Evolutionary conservation across 495 filamentous ascomycete species (phyloP).

Genomic region (Penicillium soppii): DNA sequence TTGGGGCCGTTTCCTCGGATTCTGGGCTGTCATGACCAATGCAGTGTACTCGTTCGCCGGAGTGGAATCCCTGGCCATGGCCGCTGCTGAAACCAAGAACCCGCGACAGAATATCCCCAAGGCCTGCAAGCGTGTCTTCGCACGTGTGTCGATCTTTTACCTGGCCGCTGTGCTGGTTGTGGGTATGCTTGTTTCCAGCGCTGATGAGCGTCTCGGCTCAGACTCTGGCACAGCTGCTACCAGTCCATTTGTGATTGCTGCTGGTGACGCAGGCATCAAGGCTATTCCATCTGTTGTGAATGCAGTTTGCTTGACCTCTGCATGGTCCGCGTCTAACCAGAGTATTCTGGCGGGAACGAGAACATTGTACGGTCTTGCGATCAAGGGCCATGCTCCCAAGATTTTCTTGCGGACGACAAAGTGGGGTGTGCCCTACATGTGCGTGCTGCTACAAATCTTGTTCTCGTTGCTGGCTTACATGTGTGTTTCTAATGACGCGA

Average conservation of each 20-base stretch:
- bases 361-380: slow-evolving; percentile 44
- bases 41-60: slow-evolving; percentile 61
- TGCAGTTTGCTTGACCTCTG: slow-evolving; percentile 46
- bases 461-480: slow-evolving; percentile 61
- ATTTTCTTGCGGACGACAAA: slow-evolving; percentile 56
- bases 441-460: slow-evolving; percentile 49
- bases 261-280: slow-evolving; percentile 38
- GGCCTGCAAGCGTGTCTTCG: slow-evolving; percentile 45
- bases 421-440: slow-evolving; percentile 61
- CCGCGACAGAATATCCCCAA: slow-evolving; percentile 46
- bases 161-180: slow-evolving; percentile 43
- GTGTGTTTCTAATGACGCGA: slow-evolving; percentile 53
- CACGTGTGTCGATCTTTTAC: slow-evolving; percentile 44
- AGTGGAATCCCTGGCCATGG: slow-evolving; percentile 52
- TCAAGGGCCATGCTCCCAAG: slow-evolving; percentile 44
- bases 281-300: slow-evolving; percentile 53
- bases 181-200: slow-evolving; percentile 50
- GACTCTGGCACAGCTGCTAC: slow-evolving; percentile 37
- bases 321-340: slow-evolving; percentile 52
- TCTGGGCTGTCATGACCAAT: slow-evolving; percentile 58
- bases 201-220: slow-evolving; percentile 45
- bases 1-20: slow-evolving; percentile 53
- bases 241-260: slow-evolving; percentile 57
- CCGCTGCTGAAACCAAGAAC: slow-evolving; percentile 48
- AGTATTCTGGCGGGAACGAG: slow-evolving; percentile 48